Conservation (phyloP, 148 eudicot species). For the Diospyros lotus region DNA sequence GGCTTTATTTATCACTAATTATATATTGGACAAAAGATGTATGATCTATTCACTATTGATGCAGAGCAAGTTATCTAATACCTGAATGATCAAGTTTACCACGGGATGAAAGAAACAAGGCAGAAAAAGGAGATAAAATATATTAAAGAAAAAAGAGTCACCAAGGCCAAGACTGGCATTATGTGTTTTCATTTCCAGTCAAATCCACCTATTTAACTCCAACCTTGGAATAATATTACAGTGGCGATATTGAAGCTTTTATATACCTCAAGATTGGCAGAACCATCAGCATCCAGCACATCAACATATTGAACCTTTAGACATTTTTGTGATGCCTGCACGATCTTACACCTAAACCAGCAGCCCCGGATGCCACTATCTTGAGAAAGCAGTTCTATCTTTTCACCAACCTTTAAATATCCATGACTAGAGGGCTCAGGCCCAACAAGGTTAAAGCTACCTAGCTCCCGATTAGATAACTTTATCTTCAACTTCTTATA, state of each 20-base stretch:
- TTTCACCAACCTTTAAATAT: constrained; percentile 18
- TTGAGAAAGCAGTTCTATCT: constrained; percentile 40
- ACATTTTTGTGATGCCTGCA: constrained; percentile 21
- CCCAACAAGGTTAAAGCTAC: constrained; percentile 13
- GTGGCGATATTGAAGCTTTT: background rate
- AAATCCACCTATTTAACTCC: background rate
- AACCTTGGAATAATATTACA: background rate
- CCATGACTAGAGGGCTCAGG: constrained; percentile 8
- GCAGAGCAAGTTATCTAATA: too few species aligned
- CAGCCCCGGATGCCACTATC: constrained; percentile 48
- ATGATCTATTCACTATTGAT: too few species aligned
- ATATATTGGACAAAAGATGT: too few species aligned
- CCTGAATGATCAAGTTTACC: background rate
- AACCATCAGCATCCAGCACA: constrained; percentile 28
- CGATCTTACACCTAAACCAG: constrained; percentile 41
- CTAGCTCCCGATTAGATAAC: constrained; percentile 16
- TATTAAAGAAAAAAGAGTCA: background rate
- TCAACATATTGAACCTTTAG: constrained; percentile 35
- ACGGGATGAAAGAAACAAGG: background rate
- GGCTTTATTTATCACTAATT: too few species aligned
- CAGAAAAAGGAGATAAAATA: background rate
- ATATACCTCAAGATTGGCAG: constrained; percentile 37
- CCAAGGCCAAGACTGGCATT: background rate
- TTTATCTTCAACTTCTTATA: constrained; percentile 28
- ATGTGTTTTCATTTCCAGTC: background rate